phyloP scores from a whole-genome alignment of 1,284 basidiomycete species.

The Leucoagaricus sp. region DNA sequence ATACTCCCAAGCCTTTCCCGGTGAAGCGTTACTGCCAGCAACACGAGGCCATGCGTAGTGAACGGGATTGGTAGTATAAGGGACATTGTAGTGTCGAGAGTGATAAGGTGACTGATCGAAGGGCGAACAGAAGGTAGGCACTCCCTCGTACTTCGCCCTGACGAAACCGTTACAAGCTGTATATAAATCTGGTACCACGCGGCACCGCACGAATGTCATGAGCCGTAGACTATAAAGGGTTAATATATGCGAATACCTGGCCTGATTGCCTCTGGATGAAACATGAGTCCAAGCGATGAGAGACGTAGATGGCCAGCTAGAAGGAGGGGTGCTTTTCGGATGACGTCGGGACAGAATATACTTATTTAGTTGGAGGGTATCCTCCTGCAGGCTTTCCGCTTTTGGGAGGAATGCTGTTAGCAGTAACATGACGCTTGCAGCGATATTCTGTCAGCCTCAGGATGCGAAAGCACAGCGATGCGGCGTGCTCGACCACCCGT shows the following conservation, averaged over 20 bases:
- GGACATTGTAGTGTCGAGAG: no score
- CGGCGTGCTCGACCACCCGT: no score
- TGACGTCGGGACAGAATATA: no score
- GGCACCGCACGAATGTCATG: background rate
- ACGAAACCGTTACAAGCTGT: background rate
- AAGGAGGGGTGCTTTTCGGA: no score
- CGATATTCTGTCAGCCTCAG: no score
- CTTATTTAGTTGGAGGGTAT: no score
- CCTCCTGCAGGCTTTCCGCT: no score
- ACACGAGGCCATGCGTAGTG: background rate
- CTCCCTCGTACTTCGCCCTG: background rate
- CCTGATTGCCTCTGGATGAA: background rate
- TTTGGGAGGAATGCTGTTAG: no score
- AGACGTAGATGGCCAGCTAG: background rate
- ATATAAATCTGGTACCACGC: background rate
- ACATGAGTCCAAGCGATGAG: background rate
- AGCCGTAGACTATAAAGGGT: background rate
- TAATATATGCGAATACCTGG: background rate
- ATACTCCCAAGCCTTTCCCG: background rate
- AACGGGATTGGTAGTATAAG: background rate
- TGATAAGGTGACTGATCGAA: no score
- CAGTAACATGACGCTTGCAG: no score
- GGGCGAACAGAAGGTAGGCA: background rate
- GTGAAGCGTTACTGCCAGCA: background rate
- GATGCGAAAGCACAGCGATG: no score